Evolutionary conservation across 1,284 basidiomycete species (phyloP).

Genomic region (Schizophyllum commune): DNA sequence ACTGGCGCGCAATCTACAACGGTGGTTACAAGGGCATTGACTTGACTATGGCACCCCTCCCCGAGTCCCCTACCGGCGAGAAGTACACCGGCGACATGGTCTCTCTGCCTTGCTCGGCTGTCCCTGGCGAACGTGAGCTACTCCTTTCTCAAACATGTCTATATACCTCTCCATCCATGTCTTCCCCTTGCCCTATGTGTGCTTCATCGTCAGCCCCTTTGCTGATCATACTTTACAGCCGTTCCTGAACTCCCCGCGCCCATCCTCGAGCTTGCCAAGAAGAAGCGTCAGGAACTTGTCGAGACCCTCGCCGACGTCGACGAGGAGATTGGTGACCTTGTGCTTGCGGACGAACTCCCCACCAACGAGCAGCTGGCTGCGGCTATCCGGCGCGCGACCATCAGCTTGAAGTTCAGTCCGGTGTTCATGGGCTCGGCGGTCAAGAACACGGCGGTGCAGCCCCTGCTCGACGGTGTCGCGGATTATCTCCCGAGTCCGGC

Average conservation of each 20-base stretch:
- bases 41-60: not conserved
- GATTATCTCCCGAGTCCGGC: constrained; percentile 91
- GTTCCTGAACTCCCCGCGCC: constrained; percentile 76
- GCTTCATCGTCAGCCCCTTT: too few species aligned
- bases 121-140: not conserved
- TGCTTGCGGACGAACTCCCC: constrained; percentile 81
- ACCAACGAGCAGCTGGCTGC: constrained; percentile 67
- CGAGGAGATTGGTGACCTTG: constrained; percentile 87
- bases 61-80: not conserved
- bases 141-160: constrained; percentile 39
- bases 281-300: constrained; percentile 87
- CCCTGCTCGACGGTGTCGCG: constrained; percentile 91
- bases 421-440: constrained; percentile 97
- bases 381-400: constrained; percentile 88
- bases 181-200: not conserved
- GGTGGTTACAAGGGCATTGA: constrained; percentile 89
- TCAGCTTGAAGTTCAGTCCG: constrained; percentile 87
- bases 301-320: constrained; percentile 96
- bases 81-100: not conserved
- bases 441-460: constrained; percentile 96
- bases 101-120: not conserved
- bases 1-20: constrained; percentile 95
- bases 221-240: not conserved
- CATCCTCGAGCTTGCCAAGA: constrained; percentile 64
- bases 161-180: constrained; percentile 51